Evolutionary conservation across 345 rosid species (phyloP), one percentile per base, ranked within the genome.

Genomic region (Eucalyptus regnans): DNA sequence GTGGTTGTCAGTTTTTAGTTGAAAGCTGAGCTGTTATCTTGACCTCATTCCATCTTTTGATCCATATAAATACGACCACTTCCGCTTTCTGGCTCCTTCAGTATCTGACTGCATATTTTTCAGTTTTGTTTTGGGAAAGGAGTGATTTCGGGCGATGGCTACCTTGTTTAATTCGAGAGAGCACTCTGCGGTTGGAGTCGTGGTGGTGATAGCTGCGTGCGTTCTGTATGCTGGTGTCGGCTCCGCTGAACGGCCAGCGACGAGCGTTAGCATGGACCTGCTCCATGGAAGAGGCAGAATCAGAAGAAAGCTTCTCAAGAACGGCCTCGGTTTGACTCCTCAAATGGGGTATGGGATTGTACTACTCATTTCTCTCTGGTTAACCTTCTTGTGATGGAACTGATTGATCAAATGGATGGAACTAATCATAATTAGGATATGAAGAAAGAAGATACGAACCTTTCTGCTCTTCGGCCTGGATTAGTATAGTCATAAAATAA

Each of bases 241-340:
- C 33, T 66, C 86, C 5, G 51, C 88, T 48, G 88, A 44, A 71
- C 44, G 31, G 62, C 86, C 48, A 41, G 86, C 46, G 23, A 15
- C 62, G 41, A 14, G 51, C 12, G 64, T 29, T 31, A 49, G 64
- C 25, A 4, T 22, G 41, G 37, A 23, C 15, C 31, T 9, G 18
- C 64, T 52, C 62, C 29, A 3, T 41, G 41, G 9, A 27, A 71
- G 87, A 88, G 25, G 43, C 8, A 14, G 50, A 46, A 52, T 48
- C 48, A 58, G 88, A 31, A 90, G 92, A 84, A 85, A 68, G 58
- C 91, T 91, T 31, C 52, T 88, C 11, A 84, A 86, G 7, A 93
- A 92, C 88, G 93, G 93, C 43, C 94, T 93, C 29, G 95, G 92
- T 37, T 89, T 62, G 46, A 91, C 95, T 46, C 95, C 95, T 13